These are phyloP conservation scores for Paxillus involutus DNA, from an alignment of 768 basidiomycete species.

Conservation along the genomic window DNA sequence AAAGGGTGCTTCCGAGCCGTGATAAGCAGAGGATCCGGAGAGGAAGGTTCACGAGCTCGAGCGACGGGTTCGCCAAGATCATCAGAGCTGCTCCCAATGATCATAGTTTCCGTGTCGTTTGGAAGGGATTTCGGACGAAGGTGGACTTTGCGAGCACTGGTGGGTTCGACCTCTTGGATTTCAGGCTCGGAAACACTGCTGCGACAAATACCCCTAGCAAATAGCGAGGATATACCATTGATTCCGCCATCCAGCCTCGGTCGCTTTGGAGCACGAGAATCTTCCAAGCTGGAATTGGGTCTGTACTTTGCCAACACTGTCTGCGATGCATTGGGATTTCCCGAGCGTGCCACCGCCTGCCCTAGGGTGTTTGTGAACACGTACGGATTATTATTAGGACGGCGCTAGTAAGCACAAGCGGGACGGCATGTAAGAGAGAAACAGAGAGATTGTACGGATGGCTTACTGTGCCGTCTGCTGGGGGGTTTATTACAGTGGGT, in stretches of 20 bases:
- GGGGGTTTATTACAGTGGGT: slow-evolving; percentile 23
- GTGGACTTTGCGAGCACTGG: neutral
- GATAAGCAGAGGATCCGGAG: slow-evolving; percentile 21
- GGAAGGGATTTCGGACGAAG: neutral
- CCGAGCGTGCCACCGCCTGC: neutral
- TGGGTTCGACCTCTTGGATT: slow-evolving; percentile 17
- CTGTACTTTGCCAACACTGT: slow-evolving; percentile 18
- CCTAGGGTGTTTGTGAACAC: slow-evolving; percentile 3
- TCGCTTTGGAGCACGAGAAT: slow-evolving; percentile 22
- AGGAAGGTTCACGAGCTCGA: slow-evolving; percentile 12
- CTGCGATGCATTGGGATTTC: slow-evolving; percentile 24
- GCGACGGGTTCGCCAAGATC: slow-evolving; percentile 24
- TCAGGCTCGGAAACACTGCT: slow-evolving; percentile 17
- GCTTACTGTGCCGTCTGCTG: slow-evolving; percentile 16
- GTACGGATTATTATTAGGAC: neutral
- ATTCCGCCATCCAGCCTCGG: slow-evolving; percentile 13
- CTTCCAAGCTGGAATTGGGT: neutral
- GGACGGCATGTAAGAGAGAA: slow-evolving; percentile 1
- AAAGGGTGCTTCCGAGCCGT: slow-evolving; percentile 17
- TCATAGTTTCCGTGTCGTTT: slow-evolving; percentile 22
- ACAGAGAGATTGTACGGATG: neutral
- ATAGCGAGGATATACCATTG: slow-evolving; percentile 6
- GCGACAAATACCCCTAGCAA: neutral
- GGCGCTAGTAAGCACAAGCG: slow-evolving; percentile 9
- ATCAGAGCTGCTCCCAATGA: slow-evolving; percentile 14